phyloP scores from a whole-genome alignment of 2,329 filamentous ascomycete species.

The Fusarium sacchari region DNA sequence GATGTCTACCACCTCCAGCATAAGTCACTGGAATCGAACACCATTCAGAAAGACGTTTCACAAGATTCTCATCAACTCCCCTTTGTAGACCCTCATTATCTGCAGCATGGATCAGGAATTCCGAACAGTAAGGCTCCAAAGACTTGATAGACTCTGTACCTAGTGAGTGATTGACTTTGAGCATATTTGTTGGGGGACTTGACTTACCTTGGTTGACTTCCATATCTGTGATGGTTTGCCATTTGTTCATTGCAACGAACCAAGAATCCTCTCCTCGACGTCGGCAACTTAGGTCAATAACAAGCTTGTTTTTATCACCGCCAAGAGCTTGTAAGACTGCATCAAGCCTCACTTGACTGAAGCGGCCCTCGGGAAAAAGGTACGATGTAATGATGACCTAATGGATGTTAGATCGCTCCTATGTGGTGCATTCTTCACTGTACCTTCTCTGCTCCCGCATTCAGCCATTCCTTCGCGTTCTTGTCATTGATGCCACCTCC shows the following conservation, averaged over 20 bases:
- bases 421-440: background rate
- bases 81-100: constrained; percentile 95
- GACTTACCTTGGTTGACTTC: constrained; percentile 82
- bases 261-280: constrained; percentile 76
- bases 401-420: constrained; percentile 32
- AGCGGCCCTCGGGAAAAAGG: constrained; percentile 85
- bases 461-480: constrained; percentile 89
- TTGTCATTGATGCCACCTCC: constrained; percentile 91
- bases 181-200: constrained; percentile 26
- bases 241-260: constrained; percentile 99
- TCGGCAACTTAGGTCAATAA: constrained; percentile 94
- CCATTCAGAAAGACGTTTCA: constrained; percentile 81
- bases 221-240: constrained; percentile 98
- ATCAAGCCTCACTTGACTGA: constrained; percentile 80
- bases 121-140: constrained; percentile 91
- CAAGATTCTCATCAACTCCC: constrained; percentile 88
- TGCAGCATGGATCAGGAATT: constrained; percentile 96
- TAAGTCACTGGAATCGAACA: constrained; percentile 95
- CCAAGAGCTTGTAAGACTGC: constrained; percentile 77
- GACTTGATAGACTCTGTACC: constrained; percentile 77
- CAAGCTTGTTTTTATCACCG: constrained; percentile 81
- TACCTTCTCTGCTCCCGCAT: constrained; percentile 89
- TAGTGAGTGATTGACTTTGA: constrained; percentile 18
- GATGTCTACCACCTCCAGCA: constrained; percentile 86
- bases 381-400: constrained; percentile 98